These are phyloP conservation scores for Alternaria novae-zelandiae DNA, from an alignment of 2,329 filamentous ascomycete genomes.

Conservation along the genomic window DNA sequence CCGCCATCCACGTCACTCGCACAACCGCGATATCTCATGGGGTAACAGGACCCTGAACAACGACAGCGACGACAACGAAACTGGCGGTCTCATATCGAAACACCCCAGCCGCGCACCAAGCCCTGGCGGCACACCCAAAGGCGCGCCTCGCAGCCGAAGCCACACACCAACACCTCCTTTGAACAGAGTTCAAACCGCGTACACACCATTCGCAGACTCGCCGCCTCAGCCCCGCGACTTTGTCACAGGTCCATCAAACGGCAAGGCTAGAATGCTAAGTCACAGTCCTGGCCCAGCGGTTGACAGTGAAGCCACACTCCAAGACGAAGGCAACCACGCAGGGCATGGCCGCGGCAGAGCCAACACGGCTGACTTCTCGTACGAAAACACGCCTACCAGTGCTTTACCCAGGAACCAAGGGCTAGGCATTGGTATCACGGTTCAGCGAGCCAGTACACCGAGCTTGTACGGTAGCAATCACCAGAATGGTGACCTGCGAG, in stretches of 20 bases:
- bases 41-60: constrained; percentile 4
- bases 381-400: constrained; percentile 10
- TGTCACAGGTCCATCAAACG: not conserved
- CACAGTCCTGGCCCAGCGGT: not conserved
- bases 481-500: not conserved
- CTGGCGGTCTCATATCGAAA: constrained; percentile 8
- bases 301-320: constrained; percentile 1
- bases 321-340: not conserved
- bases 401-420: not conserved
- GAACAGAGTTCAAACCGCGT: constrained; percentile 7
- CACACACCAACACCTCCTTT: not conserved
- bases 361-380: constrained; percentile 4
- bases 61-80: not conserved
- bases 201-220: constrained; percentile 7
- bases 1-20: constrained; percentile 8
- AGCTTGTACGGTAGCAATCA: not conserved
- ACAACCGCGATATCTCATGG: constrained; percentile 13
- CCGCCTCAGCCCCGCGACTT: not conserved
- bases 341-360: not conserved
- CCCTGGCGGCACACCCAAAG: not conserved
- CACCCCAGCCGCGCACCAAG: constrained; percentile 3
- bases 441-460: not conserved
- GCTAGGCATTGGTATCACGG: not conserved
- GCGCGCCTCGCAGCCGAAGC: not conserved
- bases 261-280: not conserved